Base-by-base conservation (phyloP, 495 filamentous ascomycete genomes). In the Annulohypoxylon moriforme region DNA sequence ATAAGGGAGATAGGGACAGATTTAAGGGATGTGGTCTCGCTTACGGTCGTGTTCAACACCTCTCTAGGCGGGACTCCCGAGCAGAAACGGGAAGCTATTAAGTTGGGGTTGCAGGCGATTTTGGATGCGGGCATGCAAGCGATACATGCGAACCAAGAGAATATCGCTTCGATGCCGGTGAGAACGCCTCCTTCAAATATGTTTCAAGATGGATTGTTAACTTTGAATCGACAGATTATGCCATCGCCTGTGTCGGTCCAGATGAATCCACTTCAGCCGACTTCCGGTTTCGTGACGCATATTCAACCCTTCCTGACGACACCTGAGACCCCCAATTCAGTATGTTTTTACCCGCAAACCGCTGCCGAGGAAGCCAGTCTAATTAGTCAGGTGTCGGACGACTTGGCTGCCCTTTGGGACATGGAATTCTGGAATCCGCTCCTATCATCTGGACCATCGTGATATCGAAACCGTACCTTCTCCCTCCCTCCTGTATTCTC, bases 21-120 rank as follows among this genome's bases (percentile, higher is more conserved):
- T 22, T 42, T 79, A 29, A 75, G 76, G 65, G 79, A 81, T 40
- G 68, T 81, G 13, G 67, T 81, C 25, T 75, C 72, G 7, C 67
- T 81, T 25, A 70, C 74, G 4, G 68, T 80, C 14, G 78, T 80
- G 14, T 78, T 79, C 34, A 58, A 77, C 40, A 76, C 73, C 3
- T 78, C 69, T 18, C 73, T 72, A 8, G 73, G 75, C 24, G 75
- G 73, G 34, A 74, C 60, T 10, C 59, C 53, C 9, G 76, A 79
- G 34, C 66, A 72, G 57, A 64, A 74, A 25, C 40, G 64, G 13
- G 75, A 78, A 3, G 66, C 71, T 11, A 76, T 79, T 14, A 67
- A 68, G 44, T 29, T 40, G 18, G 75, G 68, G 9, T 14, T 80
- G 49, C 76, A 77, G 34, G 68, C 62, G 16, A 76, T 77, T n/a